Conservation (phyloP, 768 basidiomycete species). For the Saitozyma sp. region DNA sequence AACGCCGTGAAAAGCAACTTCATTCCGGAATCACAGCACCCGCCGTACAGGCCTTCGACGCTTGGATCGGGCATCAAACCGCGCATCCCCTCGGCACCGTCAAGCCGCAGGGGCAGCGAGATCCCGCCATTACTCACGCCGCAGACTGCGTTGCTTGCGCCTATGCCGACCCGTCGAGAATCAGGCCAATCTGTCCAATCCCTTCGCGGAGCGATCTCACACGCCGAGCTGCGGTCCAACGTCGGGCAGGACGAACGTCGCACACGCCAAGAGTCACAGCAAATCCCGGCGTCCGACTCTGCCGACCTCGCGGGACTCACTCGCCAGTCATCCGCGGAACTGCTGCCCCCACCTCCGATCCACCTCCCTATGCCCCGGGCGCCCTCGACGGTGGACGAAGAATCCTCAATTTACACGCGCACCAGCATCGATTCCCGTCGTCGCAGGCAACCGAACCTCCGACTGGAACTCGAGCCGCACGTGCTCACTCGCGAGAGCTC, state of each 20-base stretch:
- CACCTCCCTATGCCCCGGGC: constrained; percentile 12
- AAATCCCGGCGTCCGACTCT: too few relatives aligned
- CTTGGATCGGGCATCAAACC: constrained; percentile 13
- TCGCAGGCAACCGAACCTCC: constrained; percentile 42
- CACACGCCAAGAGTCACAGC: too few relatives aligned
- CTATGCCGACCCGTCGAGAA: constrained; percentile 22
- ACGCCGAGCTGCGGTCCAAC: constrained; percentile 27
- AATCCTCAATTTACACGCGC: constrained; percentile 17
- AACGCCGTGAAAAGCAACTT: constrained; percentile 53
- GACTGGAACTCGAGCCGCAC: constrained; percentile 46
- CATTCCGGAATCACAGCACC: constrained; percentile 21
- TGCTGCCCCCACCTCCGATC: neutral
- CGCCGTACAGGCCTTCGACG: constrained; percentile 18
- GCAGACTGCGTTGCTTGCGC: constrained; percentile 20
- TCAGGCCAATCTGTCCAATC: constrained; percentile 16
- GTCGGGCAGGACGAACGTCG: too few relatives aligned
- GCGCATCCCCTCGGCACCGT: constrained; percentile 43
- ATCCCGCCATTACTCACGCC: constrained; percentile 15
- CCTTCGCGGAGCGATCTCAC: constrained; percentile 34
- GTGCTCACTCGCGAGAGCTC: constrained; percentile 16
- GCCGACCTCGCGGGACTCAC: too few relatives aligned
- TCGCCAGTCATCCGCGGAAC: too few relatives aligned
- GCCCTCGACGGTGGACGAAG: constrained; percentile 35
- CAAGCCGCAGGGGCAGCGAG: constrained; percentile 35
- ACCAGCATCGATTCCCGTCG: constrained; percentile 48